A percentile compares a stretch with the other conserved stretches of the same genome.
These are phyloP conservation scores for Amyloporia xantha DNA, from an alignment of 768 basidiomycete genomes.

Conservation along the genomic window DNA sequence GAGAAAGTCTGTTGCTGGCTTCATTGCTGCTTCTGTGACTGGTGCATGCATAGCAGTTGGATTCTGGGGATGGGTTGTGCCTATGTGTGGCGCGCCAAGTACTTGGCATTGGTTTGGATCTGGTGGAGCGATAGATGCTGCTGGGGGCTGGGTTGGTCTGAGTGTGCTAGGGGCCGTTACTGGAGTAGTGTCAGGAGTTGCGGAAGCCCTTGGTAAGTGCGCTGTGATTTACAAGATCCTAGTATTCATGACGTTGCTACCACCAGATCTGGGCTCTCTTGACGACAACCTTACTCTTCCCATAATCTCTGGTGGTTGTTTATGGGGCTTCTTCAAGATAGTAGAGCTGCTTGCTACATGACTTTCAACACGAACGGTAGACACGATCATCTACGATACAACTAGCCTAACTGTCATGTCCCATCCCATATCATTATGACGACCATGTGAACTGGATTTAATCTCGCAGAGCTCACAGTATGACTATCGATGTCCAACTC, in stretches of 20 bases:
- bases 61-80: slow-evolving; percentile 67
- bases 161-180: slow-evolving; percentile 49
- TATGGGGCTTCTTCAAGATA: slow-evolving; percentile 49
- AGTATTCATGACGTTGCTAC: slow-evolving; percentile 2
- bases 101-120: slow-evolving; percentile 47
- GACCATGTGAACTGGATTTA: no score
- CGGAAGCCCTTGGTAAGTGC: slow-evolving; percentile 81
- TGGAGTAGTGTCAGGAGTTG: slow-evolving; percentile 75
- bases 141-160: background rate
- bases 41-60: slow-evolving; percentile 58
- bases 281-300: slow-evolving; percentile 92
- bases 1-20: slow-evolving; percentile 82
- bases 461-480: no score
- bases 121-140: background rate
- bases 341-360: slow-evolving; percentile 28
- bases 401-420: no score
- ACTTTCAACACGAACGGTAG: slow-evolving; percentile 1
- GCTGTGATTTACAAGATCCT: slow-evolving; percentile 1
- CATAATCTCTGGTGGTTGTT: slow-evolving; percentile 72
- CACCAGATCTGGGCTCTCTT: slow-evolving; percentile 68
- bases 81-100: slow-evolving; percentile 34
- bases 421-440: background rate
- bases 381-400: no score
- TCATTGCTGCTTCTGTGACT: slow-evolving; percentile 68
- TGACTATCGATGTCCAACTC: no score